phyloP scores from a whole-genome alignment of 2,329 filamentous ascomycete genomes.

The Colletotrichum navitas region DNA sequence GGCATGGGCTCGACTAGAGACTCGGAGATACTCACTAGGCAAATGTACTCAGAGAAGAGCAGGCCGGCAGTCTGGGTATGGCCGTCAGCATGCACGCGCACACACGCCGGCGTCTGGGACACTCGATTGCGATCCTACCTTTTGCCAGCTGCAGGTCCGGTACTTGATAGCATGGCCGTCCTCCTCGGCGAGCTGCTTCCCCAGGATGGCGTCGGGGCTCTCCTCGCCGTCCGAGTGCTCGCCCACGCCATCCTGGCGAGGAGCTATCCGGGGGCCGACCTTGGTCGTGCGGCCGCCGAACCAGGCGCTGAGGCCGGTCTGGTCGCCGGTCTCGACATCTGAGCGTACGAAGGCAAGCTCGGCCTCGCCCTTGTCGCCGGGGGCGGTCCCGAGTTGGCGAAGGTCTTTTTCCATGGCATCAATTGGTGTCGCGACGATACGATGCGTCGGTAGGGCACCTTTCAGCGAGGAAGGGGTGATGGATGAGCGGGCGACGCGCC shows the following conservation, averaged over 20 bases:
- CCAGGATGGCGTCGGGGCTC: constrained; percentile 63
- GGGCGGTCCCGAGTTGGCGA: constrained; percentile 13
- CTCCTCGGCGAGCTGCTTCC: constrained; percentile 81
- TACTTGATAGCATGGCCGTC: constrained; percentile 87
- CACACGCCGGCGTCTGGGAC: neutral
- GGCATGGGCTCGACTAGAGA: no score
- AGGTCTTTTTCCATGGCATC: constrained; percentile 29
- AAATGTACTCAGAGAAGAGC: constrained; percentile 93
- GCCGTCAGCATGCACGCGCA: constrained; percentile 48
- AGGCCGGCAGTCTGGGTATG: constrained; percentile 77
- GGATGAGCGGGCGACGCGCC: neutral
- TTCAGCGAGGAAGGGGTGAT: neutral
- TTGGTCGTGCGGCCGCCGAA: constrained; percentile 57
- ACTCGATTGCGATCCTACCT: constrained; percentile 53
- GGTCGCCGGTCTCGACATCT: constrained; percentile 32
- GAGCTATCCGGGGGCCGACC: constrained; percentile 66
- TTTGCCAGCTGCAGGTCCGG: constrained; percentile 93
- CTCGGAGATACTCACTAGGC: constrained; percentile 36
- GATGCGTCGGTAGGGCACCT: neutral
- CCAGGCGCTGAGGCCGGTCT: constrained; percentile 37
- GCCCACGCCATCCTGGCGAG: constrained; percentile 53
- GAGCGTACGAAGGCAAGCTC: constrained; percentile 20
- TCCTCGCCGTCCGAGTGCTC: constrained; percentile 58
- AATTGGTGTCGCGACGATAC: constrained; percentile 10
- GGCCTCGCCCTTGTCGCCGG: neutral